These are phyloP conservation scores for Lentinula sp. DNA, from an alignment of 768 basidiomycete species.

Conservation along the genomic window DNA sequence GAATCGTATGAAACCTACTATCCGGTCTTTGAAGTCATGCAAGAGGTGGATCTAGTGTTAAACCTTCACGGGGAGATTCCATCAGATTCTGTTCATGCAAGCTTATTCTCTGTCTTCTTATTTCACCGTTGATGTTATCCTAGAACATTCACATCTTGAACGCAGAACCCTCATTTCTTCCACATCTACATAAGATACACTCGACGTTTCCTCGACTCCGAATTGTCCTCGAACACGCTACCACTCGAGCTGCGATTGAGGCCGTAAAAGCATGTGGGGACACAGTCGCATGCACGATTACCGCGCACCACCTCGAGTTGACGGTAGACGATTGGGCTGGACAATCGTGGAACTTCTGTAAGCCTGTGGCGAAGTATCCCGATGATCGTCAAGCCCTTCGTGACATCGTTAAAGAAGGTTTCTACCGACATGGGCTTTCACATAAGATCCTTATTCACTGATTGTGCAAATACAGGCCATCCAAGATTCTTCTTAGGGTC, in stretches of 20 bases:
- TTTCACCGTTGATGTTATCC: neutral
- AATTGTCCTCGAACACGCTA: constrained; percentile 97
- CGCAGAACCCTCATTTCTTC: constrained; percentile 85
- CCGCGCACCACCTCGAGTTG: constrained; percentile 90
- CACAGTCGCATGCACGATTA: constrained; percentile 95
- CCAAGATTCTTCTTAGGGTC: constrained; percentile 96
- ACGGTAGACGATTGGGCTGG: constrained; percentile 97
- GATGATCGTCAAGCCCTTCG: constrained; percentile 82
- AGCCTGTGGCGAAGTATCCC: constrained; percentile 95
- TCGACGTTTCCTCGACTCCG: constrained; percentile 79
- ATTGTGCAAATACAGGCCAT: constrained; percentile 51
- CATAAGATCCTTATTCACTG: neutral
- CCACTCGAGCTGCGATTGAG: constrained; percentile 86
- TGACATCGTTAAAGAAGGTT: constrained; percentile 72
- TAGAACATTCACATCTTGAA: constrained; percentile 92
- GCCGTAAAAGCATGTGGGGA: constrained; percentile 70
- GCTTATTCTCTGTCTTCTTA: constrained; percentile 18
- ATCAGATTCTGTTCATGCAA: constrained; percentile 61
- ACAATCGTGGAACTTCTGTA: constrained; percentile 94
- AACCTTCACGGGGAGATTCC: constrained; percentile 98
- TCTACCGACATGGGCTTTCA: constrained; percentile 4
- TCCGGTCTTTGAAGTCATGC: constrained; percentile 90
- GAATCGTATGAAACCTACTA: constrained; percentile 95
- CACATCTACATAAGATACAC: constrained; percentile 81
- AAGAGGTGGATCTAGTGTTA: constrained; percentile 88